Conservation (phyloP, 352 stramenopile species). For the Pythium graminicola region DNA sequence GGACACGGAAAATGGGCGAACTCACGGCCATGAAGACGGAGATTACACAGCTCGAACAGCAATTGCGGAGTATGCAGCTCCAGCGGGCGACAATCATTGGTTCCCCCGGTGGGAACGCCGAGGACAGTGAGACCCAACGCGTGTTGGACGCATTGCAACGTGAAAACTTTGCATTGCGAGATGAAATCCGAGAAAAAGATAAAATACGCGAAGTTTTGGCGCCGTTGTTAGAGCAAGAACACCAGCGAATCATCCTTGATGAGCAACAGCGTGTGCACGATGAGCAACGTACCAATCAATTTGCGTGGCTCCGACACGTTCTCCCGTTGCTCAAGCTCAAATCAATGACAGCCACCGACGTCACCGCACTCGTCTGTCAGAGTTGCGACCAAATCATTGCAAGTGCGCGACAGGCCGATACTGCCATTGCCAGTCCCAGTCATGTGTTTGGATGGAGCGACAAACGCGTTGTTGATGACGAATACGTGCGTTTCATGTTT, state of each 20-base stretch:
- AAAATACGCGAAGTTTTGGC: slow-evolving; percentile 11
- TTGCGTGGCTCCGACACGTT: slow-evolving; percentile 19
- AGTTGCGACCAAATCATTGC: slow-evolving; percentile 20
- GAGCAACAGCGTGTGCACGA: slow-evolving; percentile 16
- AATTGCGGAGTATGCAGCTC: slow-evolving; percentile 12
- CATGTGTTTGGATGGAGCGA: slow-evolving; percentile 21
- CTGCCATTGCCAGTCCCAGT: slow-evolving; percentile 7
- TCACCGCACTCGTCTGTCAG: slow-evolving; percentile 8
- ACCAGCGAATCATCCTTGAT: slow-evolving; percentile 20
- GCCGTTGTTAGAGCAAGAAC: slow-evolving; percentile 22
- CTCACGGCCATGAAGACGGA: slow-evolving; percentile 12
- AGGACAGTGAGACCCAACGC: background rate
- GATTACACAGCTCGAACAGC: slow-evolving; percentile 16
- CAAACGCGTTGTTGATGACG: slow-evolving; percentile 22
- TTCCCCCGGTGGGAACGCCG: background rate
- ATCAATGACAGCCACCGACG: background rate
- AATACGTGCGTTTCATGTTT: slow-evolving; percentile 26
- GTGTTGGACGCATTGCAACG: slow-evolving; percentile 10
- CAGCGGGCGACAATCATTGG: slow-evolving; percentile 3
- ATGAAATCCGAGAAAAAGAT: slow-evolving; percentile 16
- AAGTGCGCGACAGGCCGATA: slow-evolving; percentile 13
- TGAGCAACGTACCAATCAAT: slow-evolving; percentile 10
- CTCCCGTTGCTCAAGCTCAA: slow-evolving; percentile 15
- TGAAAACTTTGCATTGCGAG: slow-evolving; percentile 16
- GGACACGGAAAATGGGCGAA: slow-evolving; percentile 18